Percentiles rank a stretch among this genome's conserved stretches.
phyloP scores from a whole-genome alignment of 352 stramenopile genomes.

The Phytopythium oedochilum region DNA sequence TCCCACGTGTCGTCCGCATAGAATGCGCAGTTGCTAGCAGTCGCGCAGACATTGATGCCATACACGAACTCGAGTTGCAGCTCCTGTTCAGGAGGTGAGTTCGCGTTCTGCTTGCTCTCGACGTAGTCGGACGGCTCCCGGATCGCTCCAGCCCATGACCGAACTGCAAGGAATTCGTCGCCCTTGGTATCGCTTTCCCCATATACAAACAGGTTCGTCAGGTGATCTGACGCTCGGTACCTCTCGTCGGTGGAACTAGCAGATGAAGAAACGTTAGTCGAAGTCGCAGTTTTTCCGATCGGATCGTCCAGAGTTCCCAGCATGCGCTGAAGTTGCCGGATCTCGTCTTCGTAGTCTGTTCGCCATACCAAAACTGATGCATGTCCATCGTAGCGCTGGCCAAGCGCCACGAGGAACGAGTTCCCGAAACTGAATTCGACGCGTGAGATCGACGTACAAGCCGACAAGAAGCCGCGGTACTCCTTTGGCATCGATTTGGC shows the following conservation, averaged over 20 bases:
- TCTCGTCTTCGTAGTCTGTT: slow-evolving; percentile 71
- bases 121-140: slow-evolving; percentile 25
- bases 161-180: slow-evolving; percentile 60
- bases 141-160: slow-evolving; percentile 61
- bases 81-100: slow-evolving; percentile 13
- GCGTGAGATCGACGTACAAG: slow-evolving; percentile 30
- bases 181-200: slow-evolving; percentile 16
- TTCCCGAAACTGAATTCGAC: slow-evolving; percentile 54
- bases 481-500: slow-evolving; percentile 43
- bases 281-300: not conserved
- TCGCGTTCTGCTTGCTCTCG: no score
- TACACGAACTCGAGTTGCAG: slow-evolving; percentile 76
- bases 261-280: not conserved
- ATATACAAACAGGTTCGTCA: slow-evolving; percentile 1
- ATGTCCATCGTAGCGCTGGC: slow-evolving; percentile 23
- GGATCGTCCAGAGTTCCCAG: not conserved
- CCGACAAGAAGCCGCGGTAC: slow-evolving; percentile 45
- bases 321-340: slow-evolving; percentile 27
- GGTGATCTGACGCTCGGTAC: not conserved
- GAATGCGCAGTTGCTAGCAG: slow-evolving; percentile 61
- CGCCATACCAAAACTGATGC: slow-evolving; percentile 59
- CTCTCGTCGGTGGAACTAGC: not conserved
- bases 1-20: slow-evolving; percentile 70
- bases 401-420: slow-evolving; percentile 45
- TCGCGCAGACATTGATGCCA: slow-evolving; percentile 52